Base-by-base conservation (phyloP, 768 basidiomycete genomes). In the Leucocoprinus sp. region DNA sequence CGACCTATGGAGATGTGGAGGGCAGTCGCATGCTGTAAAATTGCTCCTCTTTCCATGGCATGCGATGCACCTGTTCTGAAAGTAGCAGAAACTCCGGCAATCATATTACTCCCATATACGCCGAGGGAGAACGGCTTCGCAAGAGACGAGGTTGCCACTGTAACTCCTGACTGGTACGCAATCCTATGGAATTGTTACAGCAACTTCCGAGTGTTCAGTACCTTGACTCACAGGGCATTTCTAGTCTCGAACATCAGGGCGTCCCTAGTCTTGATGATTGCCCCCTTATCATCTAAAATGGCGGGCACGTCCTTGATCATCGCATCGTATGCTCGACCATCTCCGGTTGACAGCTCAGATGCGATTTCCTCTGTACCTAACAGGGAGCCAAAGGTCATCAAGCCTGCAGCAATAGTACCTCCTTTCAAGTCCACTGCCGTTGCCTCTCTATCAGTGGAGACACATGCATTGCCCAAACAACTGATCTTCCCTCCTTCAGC, bases 351-450 rank as follows among this genome's bases (percentile, higher is more conserved):
- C 18, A 74, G 65, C 58, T 93, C 91, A 19, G 68, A 65, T 14
- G 65, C 62, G 26, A 93, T 92, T 58, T 91, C 90, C 57, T 78
- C 78, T 27, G 89, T 55, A 4, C 90, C 91, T 18, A 95, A 58
- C 17, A 74, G 64, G 14, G 85, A 77, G 2, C 91, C 91, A 53
- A 72, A 72, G 0, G 75, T 61, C 71, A 75, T 70, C 48, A 91
- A 56, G 4, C 84, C 85, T 12, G 89, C 84, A 8, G 68, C 64
- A 39, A 84, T 72, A 1, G 70, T 64, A 5, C 91, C 91, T 0
- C 85, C 82, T 31, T 73, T 65, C 9, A 93, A 70, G 57, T 93
- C 76, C 14, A 91, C 60, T 12, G 60, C 56, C 9, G 60, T 42
- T 21, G 54, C 55, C 17, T 55, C 55, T 2, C 35, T 55, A 8